phyloP scores from a whole-genome alignment of 257 asterid genomes.

The Penstemon eatonii region DNA sequence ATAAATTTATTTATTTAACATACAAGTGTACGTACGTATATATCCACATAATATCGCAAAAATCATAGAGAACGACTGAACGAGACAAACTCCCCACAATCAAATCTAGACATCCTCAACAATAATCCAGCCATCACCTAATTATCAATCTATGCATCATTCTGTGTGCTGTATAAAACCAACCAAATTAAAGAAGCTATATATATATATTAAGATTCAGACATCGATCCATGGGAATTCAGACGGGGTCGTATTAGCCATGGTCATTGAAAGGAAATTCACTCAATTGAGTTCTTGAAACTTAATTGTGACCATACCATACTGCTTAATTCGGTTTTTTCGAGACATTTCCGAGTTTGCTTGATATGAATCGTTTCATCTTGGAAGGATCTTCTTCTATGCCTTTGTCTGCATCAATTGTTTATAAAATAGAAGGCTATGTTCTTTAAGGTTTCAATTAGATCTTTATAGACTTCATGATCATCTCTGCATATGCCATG shows the following conservation, averaged over 20 bases:
- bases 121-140: neutral
- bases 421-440: neutral
- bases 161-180: constrained; percentile 16
- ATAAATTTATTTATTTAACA: too few relatives aligned
- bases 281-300: too few relatives aligned
- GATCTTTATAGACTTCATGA: constrained; percentile 38
- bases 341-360: constrained; percentile 20
- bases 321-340: neutral
- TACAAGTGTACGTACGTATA: too few relatives aligned
- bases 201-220: neutral
- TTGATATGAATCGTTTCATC: constrained; percentile 22
- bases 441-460: constrained; percentile 38
- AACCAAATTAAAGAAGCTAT: neutral
- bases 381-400: constrained; percentile 5
- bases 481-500: constrained; percentile 31
- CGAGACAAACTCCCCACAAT: constrained; percentile 8
- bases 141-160: neutral
- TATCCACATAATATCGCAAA: too few relatives aligned
- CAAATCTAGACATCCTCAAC: constrained; percentile 18
- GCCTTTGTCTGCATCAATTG: constrained; percentile 15
- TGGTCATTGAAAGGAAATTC: neutral
- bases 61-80: too few relatives aligned
- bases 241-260: constrained; percentile 22
- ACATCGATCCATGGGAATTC: constrained; percentile 18
- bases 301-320: too few relatives aligned